Evolutionary conservation across 345 rosid species (phyloP).

Genomic region (Luvunga scandens): DNA sequence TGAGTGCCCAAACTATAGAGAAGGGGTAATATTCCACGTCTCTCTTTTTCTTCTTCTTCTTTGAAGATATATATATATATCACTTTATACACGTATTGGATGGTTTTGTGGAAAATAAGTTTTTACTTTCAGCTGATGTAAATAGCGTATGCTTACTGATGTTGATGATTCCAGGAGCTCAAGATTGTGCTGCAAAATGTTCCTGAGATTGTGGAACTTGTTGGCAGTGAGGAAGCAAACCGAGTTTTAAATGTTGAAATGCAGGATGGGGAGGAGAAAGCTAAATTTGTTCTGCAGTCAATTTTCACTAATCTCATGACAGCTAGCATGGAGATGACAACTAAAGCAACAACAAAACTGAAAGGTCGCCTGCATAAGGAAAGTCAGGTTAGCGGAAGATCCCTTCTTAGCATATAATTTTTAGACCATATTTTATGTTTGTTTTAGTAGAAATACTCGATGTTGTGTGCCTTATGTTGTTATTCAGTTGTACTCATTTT

Average conservation of each 20-base stretch:
- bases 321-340: conserved; percentile 64
- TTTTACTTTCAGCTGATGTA: background rate
- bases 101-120: background rate
- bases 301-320: conserved; percentile 85
- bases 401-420: background rate
- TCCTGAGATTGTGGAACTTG: conserved; percentile 82
- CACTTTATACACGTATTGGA: background rate
- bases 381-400: conserved; percentile 53
- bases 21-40: background rate
- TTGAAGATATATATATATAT: background rate
- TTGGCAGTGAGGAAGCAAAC: conserved; percentile 58
- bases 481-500: background rate
- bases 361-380: conserved; percentile 60
- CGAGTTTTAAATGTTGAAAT: conserved; percentile 43
- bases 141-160: background rate
- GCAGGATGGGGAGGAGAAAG: conserved; percentile 47
- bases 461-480: background rate
- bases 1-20: background rate
- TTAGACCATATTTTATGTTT: background rate
- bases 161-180: conserved; percentile 62
- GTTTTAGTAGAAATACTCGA: background rate
- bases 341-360: conserved; percentile 51
- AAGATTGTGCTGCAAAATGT: conserved; percentile 63
- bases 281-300: conserved; percentile 59
- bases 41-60: background rate